Evolutionary conservation across 345 rosid genomes (phyloP), one percentile per base, ranked within the genome.

Genomic region (Eutrema heterophyllum): DNA sequence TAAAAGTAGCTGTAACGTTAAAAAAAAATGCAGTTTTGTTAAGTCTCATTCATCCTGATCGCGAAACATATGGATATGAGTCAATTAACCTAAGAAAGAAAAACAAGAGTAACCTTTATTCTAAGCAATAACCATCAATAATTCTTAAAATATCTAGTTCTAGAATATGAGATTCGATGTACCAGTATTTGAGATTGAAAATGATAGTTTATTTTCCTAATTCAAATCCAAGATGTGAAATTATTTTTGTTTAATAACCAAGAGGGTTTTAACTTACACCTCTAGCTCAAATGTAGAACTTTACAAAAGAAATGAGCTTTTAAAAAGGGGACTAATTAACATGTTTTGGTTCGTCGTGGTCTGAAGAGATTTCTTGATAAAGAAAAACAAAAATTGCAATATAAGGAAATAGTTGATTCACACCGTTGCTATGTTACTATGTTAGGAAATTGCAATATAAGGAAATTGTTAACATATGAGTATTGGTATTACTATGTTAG

Each of bases 1-100:
- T 41, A 4, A 4, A 21, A 14, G n/a, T 46, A 73, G 77, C 38
- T 72, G 64, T 53, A 10, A 65, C 36, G 77, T 64, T 73, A 65
- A 55, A 65, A 64, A 60, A n/a, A 40, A 7, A 6, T 40, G 54
- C 15, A 41, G 46, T 32, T 52, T 43, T 32, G 9, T 30, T 50
- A 71, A n/a, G 41, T 29, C 32, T 30, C 4, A 27, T 38, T 46
- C 60, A 33, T 32, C 61, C 61, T n/a, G 39, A 49, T 60, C 41
- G 65, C 11, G 56, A 64, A 64, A 53, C 55, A n/a, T 35, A 73
- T 64, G 57, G 57, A 64, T 6, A 52, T 53, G 35, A 39, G 75
- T 44, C 46, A 43, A 43, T 72, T 69, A 72, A 24, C 18, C 5
- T 64, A 53, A 27, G n/a, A 15, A 38, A 33, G 5, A 41, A 72